These are phyloP conservation scores for Arthrobotrys sinensis DNA, from an alignment of 2,329 filamentous ascomycete genomes.

Conservation along the genomic window DNA sequence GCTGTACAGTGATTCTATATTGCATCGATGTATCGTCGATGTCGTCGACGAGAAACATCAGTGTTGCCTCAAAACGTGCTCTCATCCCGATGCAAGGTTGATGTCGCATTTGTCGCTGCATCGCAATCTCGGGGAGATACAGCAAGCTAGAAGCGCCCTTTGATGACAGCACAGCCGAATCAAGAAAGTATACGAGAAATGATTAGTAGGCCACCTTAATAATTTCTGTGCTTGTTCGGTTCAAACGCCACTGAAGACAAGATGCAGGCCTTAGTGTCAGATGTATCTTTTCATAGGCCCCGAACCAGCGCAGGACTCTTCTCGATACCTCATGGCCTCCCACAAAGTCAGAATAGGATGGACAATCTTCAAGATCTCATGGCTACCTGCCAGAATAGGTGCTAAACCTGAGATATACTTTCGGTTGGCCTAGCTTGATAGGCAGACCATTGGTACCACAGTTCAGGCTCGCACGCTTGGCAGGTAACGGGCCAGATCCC, in stretches of 20 bases:
- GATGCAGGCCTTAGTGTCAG: constrained; percentile 50
- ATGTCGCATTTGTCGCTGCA: constrained; percentile 34
- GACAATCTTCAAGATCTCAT: constrained; percentile 36
- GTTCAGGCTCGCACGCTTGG: constrained; percentile 42
- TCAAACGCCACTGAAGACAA: constrained; percentile 55
- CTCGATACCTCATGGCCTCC: constrained; percentile 37
- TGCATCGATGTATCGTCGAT: background rate
- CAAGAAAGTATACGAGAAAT: constrained; percentile 48
- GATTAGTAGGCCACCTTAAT: constrained; percentile 49
- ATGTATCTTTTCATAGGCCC: constrained; percentile 56
- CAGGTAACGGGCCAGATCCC: constrained; percentile 42
- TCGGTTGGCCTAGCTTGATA: constrained; percentile 50
- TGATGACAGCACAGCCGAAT: constrained; percentile 51
- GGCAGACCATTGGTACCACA: constrained; percentile 47
- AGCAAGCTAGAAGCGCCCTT: constrained; percentile 13
- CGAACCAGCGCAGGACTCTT: constrained; percentile 31
- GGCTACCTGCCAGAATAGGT: constrained; percentile 60
- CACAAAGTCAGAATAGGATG: constrained; percentile 22
- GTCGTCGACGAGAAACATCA: background rate
- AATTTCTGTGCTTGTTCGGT: constrained; percentile 54
- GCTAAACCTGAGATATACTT: constrained; percentile 53
- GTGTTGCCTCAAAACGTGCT: constrained; percentile 1
- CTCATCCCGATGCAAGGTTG: constrained; percentile 19
- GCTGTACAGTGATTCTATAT: background rate
- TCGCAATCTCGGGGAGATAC: constrained; percentile 26